Evolutionary conservation across 331 rosid genomes (phyloP).

Genomic region (Malus hybrid): DNA sequence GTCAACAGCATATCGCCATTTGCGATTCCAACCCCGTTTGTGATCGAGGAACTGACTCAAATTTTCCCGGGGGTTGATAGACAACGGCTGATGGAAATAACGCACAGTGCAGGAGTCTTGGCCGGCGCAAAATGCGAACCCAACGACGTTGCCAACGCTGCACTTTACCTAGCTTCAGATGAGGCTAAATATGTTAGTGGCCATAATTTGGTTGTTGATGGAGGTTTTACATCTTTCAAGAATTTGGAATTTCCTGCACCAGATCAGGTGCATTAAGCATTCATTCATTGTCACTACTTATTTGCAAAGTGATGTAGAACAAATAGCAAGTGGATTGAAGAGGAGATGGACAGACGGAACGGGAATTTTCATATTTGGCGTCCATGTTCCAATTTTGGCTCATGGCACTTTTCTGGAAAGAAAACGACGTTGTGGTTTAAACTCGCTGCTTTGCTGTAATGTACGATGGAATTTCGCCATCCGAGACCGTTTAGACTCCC

Average conservation of each 20-base stretch:
- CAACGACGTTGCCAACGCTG: slow-evolving; percentile 71
- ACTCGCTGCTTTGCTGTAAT: too few relatives aligned
- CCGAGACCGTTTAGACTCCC: too few relatives aligned
- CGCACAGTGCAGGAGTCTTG: slow-evolving; percentile 37
- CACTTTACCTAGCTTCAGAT: slow-evolving; percentile 75
- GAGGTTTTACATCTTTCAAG: slow-evolving; percentile 81
- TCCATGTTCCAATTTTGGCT: too few relatives aligned
- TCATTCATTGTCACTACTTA: background rate
- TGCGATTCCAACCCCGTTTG: slow-evolving; percentile 63
- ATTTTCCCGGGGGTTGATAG: slow-evolving; percentile 41
- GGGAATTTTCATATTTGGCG: too few relatives aligned
- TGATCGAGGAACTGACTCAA: slow-evolving; percentile 36
- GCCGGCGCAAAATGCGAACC: slow-evolving; percentile 63
- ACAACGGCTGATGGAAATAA: slow-evolving; percentile 30
- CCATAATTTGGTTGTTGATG: slow-evolving; percentile 81
- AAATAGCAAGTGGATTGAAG: background rate
- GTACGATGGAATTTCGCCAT: too few relatives aligned
- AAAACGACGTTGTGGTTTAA: too few relatives aligned
- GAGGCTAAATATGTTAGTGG: slow-evolving; percentile 77
- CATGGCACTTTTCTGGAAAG: too few relatives aligned
- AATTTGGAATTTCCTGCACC: slow-evolving; percentile 38
- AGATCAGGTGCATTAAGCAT: slow-evolving; percentile 31
- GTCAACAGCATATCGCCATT: slow-evolving; percentile 75
- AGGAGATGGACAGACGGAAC: too few relatives aligned
- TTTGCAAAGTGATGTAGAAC: background rate